A percentile compares a stretch with the other conserved stretches of the same genome.
These are phyloP conservation scores for Rhizopogon vinicolor DNA, from an alignment of 768 basidiomycete species.

Conservation along the genomic window DNA sequence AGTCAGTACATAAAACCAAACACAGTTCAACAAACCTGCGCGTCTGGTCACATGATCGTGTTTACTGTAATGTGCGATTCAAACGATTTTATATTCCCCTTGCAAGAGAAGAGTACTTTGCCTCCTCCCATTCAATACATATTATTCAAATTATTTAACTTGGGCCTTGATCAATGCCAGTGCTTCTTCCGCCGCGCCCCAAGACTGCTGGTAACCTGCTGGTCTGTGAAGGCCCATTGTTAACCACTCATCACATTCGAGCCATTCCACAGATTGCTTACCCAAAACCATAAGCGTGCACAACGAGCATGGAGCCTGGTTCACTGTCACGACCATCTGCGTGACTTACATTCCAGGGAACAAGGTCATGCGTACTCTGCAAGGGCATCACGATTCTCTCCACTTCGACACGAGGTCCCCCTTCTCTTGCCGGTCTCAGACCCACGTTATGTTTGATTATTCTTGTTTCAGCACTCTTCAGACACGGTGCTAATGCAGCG, in stretches of 20 bases:
- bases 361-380: constrained; percentile 13
- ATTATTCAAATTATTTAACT: not conserved
- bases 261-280: constrained; percentile 18
- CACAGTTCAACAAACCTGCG: constrained; percentile 20
- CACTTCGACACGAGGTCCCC: constrained; percentile 52
- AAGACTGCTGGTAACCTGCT: constrained; percentile 37
- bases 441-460: constrained; percentile 55
- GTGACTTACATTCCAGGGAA: constrained; percentile 9
- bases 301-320: constrained; percentile 28
- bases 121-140: not conserved
- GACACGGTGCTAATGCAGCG: constrained; percentile 32
- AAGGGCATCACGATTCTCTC: constrained; percentile 37
- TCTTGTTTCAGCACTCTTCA: constrained; percentile 31
- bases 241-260: constrained; percentile 5
- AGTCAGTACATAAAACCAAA: constrained; percentile 13
- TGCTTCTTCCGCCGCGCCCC: constrained; percentile 41
- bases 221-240: constrained; percentile 12
- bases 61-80: not conserved
- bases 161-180: constrained; percentile 17
- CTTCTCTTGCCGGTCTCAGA: constrained; percentile 49
- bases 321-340: constrained; percentile 8
- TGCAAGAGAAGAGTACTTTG: not conserved
- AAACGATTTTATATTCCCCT: no score
- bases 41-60: constrained; percentile 29
- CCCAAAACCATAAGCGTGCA: constrained; percentile 65